A percentile compares a stretch with the other conserved stretches of the same genome.
Evolutionary conservation across 768 basidiomycete genomes (phyloP).

Genomic region (Saitozyma sp.): DNA sequence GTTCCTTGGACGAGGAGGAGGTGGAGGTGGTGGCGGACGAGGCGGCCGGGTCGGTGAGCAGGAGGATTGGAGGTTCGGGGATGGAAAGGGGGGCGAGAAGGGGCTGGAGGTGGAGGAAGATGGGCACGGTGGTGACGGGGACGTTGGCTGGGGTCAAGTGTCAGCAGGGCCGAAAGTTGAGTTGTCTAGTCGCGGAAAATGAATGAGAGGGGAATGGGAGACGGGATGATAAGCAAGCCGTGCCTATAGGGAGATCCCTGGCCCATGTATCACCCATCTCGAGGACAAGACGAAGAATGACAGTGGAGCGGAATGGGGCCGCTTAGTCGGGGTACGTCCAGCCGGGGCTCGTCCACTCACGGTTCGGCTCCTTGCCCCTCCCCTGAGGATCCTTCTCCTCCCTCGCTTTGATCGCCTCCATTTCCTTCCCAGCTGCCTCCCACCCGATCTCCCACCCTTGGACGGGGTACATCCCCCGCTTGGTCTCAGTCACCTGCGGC

Average conservation of each 20-base stretch:
- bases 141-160: conserved; percentile 30
- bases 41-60: conserved; percentile 1
- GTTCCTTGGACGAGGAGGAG: conserved; percentile 7
- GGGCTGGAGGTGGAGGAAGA: conserved; percentile 92
- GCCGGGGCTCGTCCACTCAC: not conserved
- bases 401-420: conserved; percentile 31
- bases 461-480: conserved; percentile 75
- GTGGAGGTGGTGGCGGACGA: conserved; percentile 34
- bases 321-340: conserved; percentile 43
- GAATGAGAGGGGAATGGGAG: not conserved
- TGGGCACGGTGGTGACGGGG: conserved; percentile 71
- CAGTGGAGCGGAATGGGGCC: not conserved
- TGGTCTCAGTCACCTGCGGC: conserved; percentile 42
- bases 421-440: conserved; percentile 74
- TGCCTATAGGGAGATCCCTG: conserved; percentile 43
- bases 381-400: conserved; percentile 41
- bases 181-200: not conserved
- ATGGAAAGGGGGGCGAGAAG: conserved; percentile 62
- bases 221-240: not conserved
- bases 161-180: conserved; percentile 4
- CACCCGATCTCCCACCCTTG: conserved; percentile 81
- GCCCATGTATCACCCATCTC: conserved; percentile 18
- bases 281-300: conserved; percentile 65
- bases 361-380: conserved; percentile 25
- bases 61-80: conserved; percentile 51